Evolutionary conservation across 352 stramenopile species (phyloP).

Genomic region (Pythium apleroticum): DNA sequence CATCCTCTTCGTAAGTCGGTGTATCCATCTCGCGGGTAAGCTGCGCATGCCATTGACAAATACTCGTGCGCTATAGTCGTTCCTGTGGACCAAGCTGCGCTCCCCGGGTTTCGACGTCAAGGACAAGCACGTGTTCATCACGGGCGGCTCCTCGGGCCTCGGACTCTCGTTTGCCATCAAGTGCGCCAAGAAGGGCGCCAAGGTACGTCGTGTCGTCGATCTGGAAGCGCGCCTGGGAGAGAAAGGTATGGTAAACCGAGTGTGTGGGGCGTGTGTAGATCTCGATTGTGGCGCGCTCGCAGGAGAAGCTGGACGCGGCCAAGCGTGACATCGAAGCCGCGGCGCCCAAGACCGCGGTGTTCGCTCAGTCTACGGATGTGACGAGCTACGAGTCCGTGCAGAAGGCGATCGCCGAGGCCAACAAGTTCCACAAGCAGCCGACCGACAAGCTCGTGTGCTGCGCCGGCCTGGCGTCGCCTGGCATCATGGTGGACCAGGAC

Average conservation of each 20-base stretch:
- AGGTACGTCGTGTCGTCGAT: slow-evolving; percentile 40
- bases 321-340: slow-evolving; percentile 59
- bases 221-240: too few species aligned
- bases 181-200: slow-evolving; percentile 64
- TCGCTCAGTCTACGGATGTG: slow-evolving; percentile 76
- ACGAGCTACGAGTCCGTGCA: slow-evolving; percentile 59
- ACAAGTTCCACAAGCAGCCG: slow-evolving; percentile 58
- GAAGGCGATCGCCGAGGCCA: slow-evolving; percentile 60
- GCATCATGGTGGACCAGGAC: slow-evolving; percentile 79
- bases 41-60: not conserved
- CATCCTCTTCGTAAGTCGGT: slow-evolving; percentile 43
- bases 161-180: slow-evolving; percentile 69
- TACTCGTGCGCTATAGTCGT: slow-evolving; percentile 39
- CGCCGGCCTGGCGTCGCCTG: slow-evolving; percentile 54
- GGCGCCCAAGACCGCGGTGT: slow-evolving; percentile 36
- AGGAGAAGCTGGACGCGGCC: slow-evolving; percentile 58
- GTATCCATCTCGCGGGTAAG: not conserved
- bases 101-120: slow-evolving; percentile 71
- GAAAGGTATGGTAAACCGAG: too few species aligned
- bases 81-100: slow-evolving; percentile 57
- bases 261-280: too few species aligned
- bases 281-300: slow-evolving; percentile 63
- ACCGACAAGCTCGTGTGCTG: slow-evolving; percentile 78
- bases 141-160: slow-evolving; percentile 64
- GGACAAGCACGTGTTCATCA: slow-evolving; percentile 84